Base-by-base conservation (phyloP, 2,329 filamentous ascomycete genomes). In the Arthrobotrys sinensis region DNA sequence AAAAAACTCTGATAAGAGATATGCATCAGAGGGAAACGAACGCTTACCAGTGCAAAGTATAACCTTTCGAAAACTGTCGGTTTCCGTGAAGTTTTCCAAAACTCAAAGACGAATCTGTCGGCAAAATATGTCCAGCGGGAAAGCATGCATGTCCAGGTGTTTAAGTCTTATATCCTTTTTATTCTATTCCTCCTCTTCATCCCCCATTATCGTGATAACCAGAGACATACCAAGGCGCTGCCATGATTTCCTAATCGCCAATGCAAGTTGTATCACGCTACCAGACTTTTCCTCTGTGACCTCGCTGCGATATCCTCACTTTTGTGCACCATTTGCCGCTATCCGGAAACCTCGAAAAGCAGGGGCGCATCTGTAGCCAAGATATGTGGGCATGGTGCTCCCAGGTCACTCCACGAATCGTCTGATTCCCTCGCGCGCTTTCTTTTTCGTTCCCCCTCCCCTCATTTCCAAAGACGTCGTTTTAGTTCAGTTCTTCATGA, bases 211-310 rank as follows among this genome's bases (percentile, higher is more conserved):
- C 48, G 64, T 55, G 48, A 53, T 32, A 12, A 36, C 12, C 36
- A 62, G 34, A 62, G 40, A 45, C 19, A 6, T 64, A 34, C 40
- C 43, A 48, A 48, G 40, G 14, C 32, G 1, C 43, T 34, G 46
- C 64, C 64, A 65, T 55, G 64, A n/a, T 67, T 43, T 40, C 19
- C 28, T 21, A 28, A 63, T 71, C 68, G 68, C 68, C 68, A 71
- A 71, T 71, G 55, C 68, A 64, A 62, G 55, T 38, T 43, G 55
- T 53, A 65, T 73, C 69, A 73, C 69, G 69, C 69, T 73, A 73
- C 69, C 69, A 72, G 24, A 45, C 40, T 71, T 65, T 38, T 38
- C 32, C 36, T 24, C 28, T 57, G 12, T 57, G 52, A 38, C 16
- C 21, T 21, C 10, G 1, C 16, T 32, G 11, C 19, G 11, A 32